These are phyloP conservation scores for Arthrinium phaeospermum DNA, from an alignment of 2,329 filamentous ascomycete genomes.

Conservation along the genomic window DNA sequence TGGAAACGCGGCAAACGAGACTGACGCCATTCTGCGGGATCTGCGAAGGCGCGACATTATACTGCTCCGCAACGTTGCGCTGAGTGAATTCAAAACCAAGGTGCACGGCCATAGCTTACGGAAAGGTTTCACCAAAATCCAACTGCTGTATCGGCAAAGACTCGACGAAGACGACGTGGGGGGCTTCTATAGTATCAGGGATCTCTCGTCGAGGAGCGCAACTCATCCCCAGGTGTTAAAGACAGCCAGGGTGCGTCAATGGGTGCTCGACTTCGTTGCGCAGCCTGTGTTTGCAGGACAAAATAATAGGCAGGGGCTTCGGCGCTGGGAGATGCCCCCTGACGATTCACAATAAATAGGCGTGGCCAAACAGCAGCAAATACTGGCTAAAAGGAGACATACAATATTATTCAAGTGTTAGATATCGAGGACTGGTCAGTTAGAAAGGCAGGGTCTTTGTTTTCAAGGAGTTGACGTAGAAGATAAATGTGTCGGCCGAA, in stretches of 20 bases:
- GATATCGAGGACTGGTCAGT: neutral
- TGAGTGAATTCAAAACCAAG: conserved; percentile 74
- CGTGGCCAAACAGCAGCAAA: neutral
- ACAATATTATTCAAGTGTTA: neutral
- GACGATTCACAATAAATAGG: conserved; percentile 36
- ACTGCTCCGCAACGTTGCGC: conserved; percentile 77
- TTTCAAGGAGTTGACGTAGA: neutral
- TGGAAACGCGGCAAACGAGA: conserved; percentile 31
- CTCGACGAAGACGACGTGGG: conserved; percentile 56
- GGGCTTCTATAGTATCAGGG: conserved; percentile 62
- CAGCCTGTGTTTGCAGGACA: conserved; percentile 18
- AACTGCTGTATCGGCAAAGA: conserved; percentile 66
- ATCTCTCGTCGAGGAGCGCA: conserved; percentile 46
- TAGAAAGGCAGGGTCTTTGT: neutral
- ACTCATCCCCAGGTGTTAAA: conserved; percentile 64
- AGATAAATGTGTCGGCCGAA: neutral
- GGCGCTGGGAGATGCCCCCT: conserved; percentile 41
- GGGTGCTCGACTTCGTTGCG: conserved; percentile 75
- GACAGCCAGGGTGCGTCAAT: conserved; percentile 71
- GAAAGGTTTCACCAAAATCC: conserved; percentile 70
- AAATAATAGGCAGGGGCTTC: conserved; percentile 29
- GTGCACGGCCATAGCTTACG: conserved; percentile 87
- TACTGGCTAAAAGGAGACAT: neutral
- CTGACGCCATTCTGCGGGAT: conserved; percentile 30
- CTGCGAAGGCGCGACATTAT: conserved; percentile 78